phyloP scores from a whole-genome alignment of 306 rosid species.

The Pyrus bretschneideri region DNA sequence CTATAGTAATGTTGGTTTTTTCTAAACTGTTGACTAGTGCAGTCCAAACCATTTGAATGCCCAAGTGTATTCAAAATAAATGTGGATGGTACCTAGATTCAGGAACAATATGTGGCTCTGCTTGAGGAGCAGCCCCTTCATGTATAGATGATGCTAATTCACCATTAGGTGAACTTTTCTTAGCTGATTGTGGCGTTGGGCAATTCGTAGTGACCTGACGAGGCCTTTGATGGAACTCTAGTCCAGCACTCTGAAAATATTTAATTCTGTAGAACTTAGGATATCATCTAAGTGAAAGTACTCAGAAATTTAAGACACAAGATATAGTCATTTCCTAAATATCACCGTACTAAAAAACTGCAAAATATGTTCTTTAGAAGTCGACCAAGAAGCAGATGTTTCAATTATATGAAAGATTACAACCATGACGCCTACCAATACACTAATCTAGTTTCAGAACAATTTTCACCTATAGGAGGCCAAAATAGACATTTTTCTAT shows the following conservation, averaged over 20 bases:
- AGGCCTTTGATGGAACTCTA: constrained; percentile 70
- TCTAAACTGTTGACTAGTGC: neutral
- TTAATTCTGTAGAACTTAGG: neutral
- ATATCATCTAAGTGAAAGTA: neutral
- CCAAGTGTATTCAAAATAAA: constrained; percentile 12
- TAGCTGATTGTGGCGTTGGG: constrained; percentile 45
- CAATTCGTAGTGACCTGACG: constrained; percentile 39
- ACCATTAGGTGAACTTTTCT: constrained; percentile 34
- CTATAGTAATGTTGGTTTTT: neutral
- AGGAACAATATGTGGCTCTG: constrained; percentile 52
- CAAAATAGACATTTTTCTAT: neutral
- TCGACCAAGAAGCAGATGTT: neutral
- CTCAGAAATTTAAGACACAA: neutral
- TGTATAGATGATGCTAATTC: constrained; percentile 42
- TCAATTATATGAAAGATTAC: neutral
- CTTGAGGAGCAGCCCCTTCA: constrained; percentile 38
- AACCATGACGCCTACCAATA: neutral
- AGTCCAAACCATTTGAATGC: neutral
- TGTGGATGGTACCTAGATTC: constrained; percentile 64
- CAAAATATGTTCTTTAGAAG: neutral
- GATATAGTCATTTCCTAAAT: neutral
- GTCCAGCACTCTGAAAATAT: constrained; percentile 75
- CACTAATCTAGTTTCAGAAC: neutral
- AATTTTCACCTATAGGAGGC: neutral
- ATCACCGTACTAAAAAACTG: neutral